phyloP scores from a whole-genome alignment of 192 early-diverging fungal genomes.

The Kickxella alabastrina region DNA sequence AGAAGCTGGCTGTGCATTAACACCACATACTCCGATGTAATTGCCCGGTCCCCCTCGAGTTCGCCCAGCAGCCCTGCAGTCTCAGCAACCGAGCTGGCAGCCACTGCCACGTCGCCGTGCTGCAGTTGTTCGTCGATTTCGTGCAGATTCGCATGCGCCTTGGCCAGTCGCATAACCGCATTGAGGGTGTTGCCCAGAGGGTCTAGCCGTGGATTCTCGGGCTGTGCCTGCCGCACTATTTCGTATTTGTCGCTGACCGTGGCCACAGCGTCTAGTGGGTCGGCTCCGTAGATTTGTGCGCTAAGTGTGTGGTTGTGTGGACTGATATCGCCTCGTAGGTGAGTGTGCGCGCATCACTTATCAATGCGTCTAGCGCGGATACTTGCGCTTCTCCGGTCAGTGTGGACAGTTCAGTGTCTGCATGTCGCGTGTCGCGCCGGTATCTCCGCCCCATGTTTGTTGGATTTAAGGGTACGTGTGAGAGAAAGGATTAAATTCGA shows the following conservation, averaged over 20 bases:
- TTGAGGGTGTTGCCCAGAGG: constrained; percentile 16
- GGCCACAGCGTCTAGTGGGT: constrained; percentile 49
- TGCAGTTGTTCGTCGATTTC: constrained; percentile 43
- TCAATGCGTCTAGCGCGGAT: constrained; percentile 11
- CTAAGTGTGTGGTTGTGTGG: constrained; percentile 33
- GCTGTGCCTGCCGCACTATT: constrained; percentile 2
- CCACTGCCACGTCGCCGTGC: constrained; percentile 38
- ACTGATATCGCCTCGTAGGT: constrained; percentile 43
- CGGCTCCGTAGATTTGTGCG: constrained; percentile 26
- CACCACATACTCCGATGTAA: too few species aligned
- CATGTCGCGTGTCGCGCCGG: too few species aligned
- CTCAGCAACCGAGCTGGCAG: constrained; percentile 41
- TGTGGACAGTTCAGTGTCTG: too few species aligned
- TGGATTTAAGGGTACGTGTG: background rate
- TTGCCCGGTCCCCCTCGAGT: constrained; percentile 21
- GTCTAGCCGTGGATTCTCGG: constrained; percentile 14
- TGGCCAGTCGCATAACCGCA: constrained; percentile 27
- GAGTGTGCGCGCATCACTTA: constrained; percentile 23
- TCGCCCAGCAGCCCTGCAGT: constrained; percentile 20
- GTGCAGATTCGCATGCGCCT: constrained; percentile 39
- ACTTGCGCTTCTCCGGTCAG: constrained; percentile 19
- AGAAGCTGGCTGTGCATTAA: constrained; percentile 25
- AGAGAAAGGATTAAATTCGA: too few species aligned
- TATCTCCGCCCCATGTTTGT: constrained; percentile 10
- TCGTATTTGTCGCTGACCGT: constrained; percentile 47